Percentiles rank a stretch among this genome's conserved stretches.
phyloP scores from a whole-genome alignment of 805 yeast genomes.

The Kockiozyma suomiensis region DNA sequence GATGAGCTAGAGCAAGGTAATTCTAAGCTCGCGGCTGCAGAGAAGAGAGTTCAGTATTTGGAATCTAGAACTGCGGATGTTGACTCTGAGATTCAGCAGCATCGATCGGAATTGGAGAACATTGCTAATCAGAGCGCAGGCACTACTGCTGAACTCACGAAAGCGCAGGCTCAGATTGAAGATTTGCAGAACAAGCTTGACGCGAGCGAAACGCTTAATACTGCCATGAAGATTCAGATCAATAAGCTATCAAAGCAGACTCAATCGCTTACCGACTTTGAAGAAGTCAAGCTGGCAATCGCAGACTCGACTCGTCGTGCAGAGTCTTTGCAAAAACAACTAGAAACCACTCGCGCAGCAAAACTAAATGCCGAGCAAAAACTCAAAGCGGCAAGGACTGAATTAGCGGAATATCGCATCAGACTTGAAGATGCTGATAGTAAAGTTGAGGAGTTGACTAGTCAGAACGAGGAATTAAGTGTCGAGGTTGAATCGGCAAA shows the following conservation, averaged over 20 bases:
- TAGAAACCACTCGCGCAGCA: slow-evolving; percentile 7
- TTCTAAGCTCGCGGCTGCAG: neutral
- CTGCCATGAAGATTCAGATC: neutral
- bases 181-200: slow-evolving; percentile 31
- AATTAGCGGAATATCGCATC: slow-evolving; percentile 11
- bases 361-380: slow-evolving; percentile 15
- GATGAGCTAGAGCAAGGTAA: neutral
- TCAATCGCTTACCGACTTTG: neutral
- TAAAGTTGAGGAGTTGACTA: slow-evolving; percentile 13
- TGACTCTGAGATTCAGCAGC: slow-evolving; percentile 35
- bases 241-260: neutral
- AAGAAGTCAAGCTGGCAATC: slow-evolving; percentile 21
- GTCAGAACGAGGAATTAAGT: slow-evolving; percentile 11
- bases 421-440: slow-evolving; percentile 20
- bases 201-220: neutral
- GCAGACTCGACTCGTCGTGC: slow-evolving; percentile 15
- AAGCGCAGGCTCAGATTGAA: neutral
- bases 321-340: slow-evolving; percentile 17
- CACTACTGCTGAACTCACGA: neutral
- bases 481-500: slow-evolving; percentile 8
- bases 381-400: slow-evolving; percentile 10
- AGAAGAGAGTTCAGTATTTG: slow-evolving; percentile 4
- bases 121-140: slow-evolving; percentile 21
- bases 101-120: slow-evolving; percentile 31
- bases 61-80: slow-evolving; percentile 22